Base-by-base conservation (phyloP, 441 rosid species). In the Biscutella auriculata region DNA sequence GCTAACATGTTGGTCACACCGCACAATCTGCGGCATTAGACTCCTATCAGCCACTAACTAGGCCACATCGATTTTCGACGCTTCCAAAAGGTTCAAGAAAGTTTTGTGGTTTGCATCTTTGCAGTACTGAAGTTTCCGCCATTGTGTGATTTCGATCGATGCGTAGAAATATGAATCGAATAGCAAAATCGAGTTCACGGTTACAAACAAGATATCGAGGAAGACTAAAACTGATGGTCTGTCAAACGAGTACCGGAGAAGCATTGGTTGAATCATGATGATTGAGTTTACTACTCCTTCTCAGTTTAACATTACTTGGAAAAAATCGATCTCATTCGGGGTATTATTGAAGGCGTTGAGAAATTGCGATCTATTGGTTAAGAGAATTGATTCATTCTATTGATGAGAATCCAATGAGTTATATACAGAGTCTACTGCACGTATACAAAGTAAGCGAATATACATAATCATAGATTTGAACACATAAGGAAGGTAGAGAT, bases 151-250 rank as follows among this genome's bases (percentile, higher is more conserved):
- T 84, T 85, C 21, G 93, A 88, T 7, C 94, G 88, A 87, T 14
- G 85, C 95, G 35, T 70, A 72, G 70, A 91, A 91, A 75, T 82
- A 88, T 10, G 98, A 86, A 70, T 92, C 98, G 16, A 88, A 92
- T 19, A 92, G 89, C 59, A 88, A 68, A 53, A 92, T 92, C n/a
- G 84, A 89, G 51, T 88, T 94, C 0, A 89, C 66, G 0, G 79
- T 72, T 36, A 92, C 66, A 6, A 94, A 88, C 8, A 88, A 82
- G 51, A 92, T 77, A 47, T 92, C 98, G 9, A 92, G 79, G 50
- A 92, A 91, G 60, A 86, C 98, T 0, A 96, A 95, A 70, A 88
- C 75, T 0, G 98, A 95, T 5, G 96, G 98, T 15, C 98, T 96
- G 3, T 82, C 89, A 26, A 88, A 92, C 13, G 95, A 88, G 63